phyloP scores from a whole-genome alignment of 345 rosid species.

The Lenwebbia sp. region DNA sequence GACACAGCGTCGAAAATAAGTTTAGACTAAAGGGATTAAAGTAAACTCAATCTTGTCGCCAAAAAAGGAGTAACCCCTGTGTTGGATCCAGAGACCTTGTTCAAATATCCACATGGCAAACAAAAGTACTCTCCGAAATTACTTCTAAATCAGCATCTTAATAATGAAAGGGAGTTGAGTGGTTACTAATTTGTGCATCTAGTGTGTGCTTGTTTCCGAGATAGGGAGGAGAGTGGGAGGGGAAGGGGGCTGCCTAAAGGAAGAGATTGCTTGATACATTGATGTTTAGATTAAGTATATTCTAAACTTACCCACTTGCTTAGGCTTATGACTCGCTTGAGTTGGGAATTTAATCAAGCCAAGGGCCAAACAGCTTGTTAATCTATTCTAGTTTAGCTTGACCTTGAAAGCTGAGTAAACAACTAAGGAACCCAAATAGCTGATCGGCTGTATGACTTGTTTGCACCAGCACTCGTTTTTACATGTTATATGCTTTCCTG shows the following conservation, averaged over 20 bases:
- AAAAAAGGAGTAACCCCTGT: not conserved
- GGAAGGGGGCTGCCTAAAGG: not conserved
- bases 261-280: not conserved
- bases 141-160: not conserved
- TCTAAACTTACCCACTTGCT: not conserved
- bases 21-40: not conserved
- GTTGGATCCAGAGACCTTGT: not conserved
- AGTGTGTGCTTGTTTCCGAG: not conserved
- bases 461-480: not conserved
- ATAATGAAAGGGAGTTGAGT: not conserved
- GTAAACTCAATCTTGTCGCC: not conserved
- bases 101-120: not conserved
- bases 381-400: not conserved
- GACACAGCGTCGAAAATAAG: not conserved
- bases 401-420: not conserved
- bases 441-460: not conserved
- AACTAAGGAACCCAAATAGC: not conserved
- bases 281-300: not conserved
- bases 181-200: not conserved
- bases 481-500: not conserved
- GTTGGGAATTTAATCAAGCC: not conserved
- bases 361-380: not conserved
- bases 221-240: not conserved
- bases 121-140: not conserved
- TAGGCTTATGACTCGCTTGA: not conserved